Conservation (phyloP, 129 eudicot genomes). For the Centrapalus pauciflorus region DNA sequence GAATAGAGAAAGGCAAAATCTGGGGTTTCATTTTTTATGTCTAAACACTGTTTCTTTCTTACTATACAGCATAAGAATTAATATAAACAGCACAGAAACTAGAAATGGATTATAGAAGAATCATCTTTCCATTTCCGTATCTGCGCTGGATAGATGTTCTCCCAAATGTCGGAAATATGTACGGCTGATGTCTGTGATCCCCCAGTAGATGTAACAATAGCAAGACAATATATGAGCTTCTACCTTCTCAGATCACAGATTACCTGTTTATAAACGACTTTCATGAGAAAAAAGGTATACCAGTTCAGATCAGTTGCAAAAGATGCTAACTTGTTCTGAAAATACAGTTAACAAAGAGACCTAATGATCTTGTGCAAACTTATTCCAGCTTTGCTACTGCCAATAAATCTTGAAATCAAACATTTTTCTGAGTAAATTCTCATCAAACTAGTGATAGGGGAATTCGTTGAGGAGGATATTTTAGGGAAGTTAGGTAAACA, state of each 20-base stretch:
- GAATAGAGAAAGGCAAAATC: slow-evolving; percentile 7
- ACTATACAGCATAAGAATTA: slow-evolving; percentile 47
- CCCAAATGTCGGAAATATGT: slow-evolving; percentile 11
- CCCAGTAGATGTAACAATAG: too few relatives aligned
- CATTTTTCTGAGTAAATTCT: too few relatives aligned
- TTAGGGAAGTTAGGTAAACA: neutral
- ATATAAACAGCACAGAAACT: slow-evolving; percentile 31
- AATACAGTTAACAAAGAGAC: neutral
- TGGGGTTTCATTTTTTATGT: slow-evolving; percentile 38
- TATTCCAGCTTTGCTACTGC: too few relatives aligned
- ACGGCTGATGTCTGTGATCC: slow-evolving; percentile 8
- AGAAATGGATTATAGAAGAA: slow-evolving; percentile 17
- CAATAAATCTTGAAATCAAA: neutral
- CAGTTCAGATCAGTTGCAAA: neutral
- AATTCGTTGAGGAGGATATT: neutral
- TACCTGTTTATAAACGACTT: slow-evolving; percentile 25
- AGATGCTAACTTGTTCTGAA: neutral
- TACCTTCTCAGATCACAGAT: slow-evolving; percentile 8
- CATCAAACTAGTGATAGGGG: neutral
- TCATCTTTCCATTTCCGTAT: slow-evolving; percentile 22
- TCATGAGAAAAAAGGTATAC: neutral
- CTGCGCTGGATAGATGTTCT: slow-evolving; percentile 17
- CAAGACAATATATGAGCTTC: slow-evolving; percentile 7
- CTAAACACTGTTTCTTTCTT: slow-evolving; percentile 21
- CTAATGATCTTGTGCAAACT: too few relatives aligned